Base-by-base conservation (phyloP, 192 early-diverging fungal species). In the Obelidium mucronatum region DNA sequence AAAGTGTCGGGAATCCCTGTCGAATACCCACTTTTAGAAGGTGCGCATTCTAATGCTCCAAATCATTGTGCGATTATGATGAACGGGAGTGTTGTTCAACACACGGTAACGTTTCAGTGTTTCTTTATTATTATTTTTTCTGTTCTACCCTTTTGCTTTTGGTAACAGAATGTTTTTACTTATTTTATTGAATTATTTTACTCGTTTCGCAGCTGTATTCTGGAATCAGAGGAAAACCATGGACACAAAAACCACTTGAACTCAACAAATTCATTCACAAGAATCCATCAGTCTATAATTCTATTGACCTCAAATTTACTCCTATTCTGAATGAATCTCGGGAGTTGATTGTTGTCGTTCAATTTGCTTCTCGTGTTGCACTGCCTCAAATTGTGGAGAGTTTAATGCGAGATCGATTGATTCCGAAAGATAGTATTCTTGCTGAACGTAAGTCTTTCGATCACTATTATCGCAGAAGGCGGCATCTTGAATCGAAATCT, bases 151-250 rank as follows among this genome's bases (percentile, higher is more conserved):
- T n/a, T n/a, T n/a, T n/a, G n/a, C n/a, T n/a, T n/a, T n/a, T n/a
- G n/a, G n/a, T n/a, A n/a, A n/a, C n/a, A n/a, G n/a, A n/a, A n/a
- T n/a, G n/a, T n/a, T 48, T 48, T 6, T 48, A 6, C 44, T 58
- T 31, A 8, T 31, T 8, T 58, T 24, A 24, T 31, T 58, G 13
- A 58, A 58, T 37, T 35, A 22, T 15, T 64, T 34, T 64, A 6
- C 31, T 34, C 37, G 37, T 60, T 34, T 60, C 58, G 6, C 58
- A 76, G 74, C 17, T 24, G 24, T 76, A 67, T 67, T n/a, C 63
- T 15, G 74, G 74, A 35, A 76, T 76, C 33, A 37, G 63, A 31
- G 74, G 74, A 52, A 76, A 76, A 28, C 74, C 74, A 8, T 76
- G 64, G 63, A 76, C 74, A 22, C 64, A 62, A 36, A 76, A 76